Evolutionary conservation across 805 yeast species (phyloP).

Genomic region (Saturnispora besseyi): DNA sequence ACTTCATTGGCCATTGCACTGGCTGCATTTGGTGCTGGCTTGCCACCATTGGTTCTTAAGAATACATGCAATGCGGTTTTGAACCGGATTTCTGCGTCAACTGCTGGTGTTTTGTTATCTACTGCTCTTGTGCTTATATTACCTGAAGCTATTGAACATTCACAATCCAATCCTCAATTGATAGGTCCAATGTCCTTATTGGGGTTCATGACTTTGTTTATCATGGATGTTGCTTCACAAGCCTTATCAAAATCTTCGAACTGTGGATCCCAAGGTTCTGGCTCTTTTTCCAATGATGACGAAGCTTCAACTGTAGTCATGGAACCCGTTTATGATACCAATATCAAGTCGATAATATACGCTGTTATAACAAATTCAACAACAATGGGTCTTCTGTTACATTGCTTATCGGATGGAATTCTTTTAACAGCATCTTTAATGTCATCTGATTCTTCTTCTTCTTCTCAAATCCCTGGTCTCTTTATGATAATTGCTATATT

Average conservation of each 20-base stretch:
- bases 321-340: neutral
- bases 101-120: constrained; percentile 12
- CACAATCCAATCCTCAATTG: neutral
- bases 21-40: constrained; percentile 9
- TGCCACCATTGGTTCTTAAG: constrained; percentile 8
- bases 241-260: neutral
- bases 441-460: constrained; percentile 27
- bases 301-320: neutral
- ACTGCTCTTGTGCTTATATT: constrained; percentile 10
- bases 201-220: constrained; percentile 10
- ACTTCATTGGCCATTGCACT: constrained; percentile 7
- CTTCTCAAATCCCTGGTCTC: constrained; percentile 16
- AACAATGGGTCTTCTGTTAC: constrained; percentile 56
- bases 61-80: constrained; percentile 1
- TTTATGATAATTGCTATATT: constrained; percentile 53
- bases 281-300: neutral
- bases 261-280: neutral
- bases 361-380: constrained; percentile 36
- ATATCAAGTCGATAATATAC: constrained; percentile 7
- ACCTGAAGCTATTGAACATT: constrained; percentile 10
- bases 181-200: constrained; percentile 9
- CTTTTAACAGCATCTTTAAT: constrained; percentile 48
- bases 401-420: constrained; percentile 64
- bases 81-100: constrained; percentile 3
- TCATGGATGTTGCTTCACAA: constrained; percentile 7